Evolutionary conservation across 2,329 filamentous ascomycete species (phyloP), one percentile per base, ranked within the genome.

Genomic region (Fusarium incarnatum): DNA sequence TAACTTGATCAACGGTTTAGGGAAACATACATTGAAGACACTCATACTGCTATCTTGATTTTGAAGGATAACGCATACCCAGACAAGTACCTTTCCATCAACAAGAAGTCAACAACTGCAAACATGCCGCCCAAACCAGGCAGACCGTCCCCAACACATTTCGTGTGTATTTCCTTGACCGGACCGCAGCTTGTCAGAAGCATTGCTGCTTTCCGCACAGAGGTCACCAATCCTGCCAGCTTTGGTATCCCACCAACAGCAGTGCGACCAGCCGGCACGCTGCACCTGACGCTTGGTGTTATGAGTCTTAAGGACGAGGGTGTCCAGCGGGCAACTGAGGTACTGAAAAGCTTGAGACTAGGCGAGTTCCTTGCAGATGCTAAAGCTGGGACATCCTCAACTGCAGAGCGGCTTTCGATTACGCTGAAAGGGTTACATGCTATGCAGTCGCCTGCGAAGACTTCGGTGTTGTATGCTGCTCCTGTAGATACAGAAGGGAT

Each of bases 261-360:
- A 3, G 82, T 97, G 53, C 85, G 94, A 28, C 94, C 94, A 0
- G 80, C 93, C 1, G 92, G 93, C 1, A 94, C 94, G 2, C 80
- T 98, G 49, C 95, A 98, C 79, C 83, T 97, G 5, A 98, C 94
- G 0, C 84, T 98, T 0, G 94, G 94, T 0, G 92, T 97, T 2
- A 94, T 98, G 92, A 91, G 87, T 69, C 85, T 97, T 12, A 80
- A 83, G 5, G 83, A 82, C 4, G 79, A 83, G 5, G 83, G 86
- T 7, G 68, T 87, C 9, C 80, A 80, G 6, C 78, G 73, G 41
- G 85, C 86, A 3, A 74, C 80, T 16, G 78, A 77, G 40, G 65
- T 85, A 42, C 76, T 87, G 23, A 73, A 68, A 55, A 72, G 75
- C 18, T 71, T 87, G 32, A 74, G 74, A 57, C 80, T 79, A 60